Evolutionary conservation across 83 land plant genomes (phyloP).

Genomic region (Larix sibirica): DNA sequence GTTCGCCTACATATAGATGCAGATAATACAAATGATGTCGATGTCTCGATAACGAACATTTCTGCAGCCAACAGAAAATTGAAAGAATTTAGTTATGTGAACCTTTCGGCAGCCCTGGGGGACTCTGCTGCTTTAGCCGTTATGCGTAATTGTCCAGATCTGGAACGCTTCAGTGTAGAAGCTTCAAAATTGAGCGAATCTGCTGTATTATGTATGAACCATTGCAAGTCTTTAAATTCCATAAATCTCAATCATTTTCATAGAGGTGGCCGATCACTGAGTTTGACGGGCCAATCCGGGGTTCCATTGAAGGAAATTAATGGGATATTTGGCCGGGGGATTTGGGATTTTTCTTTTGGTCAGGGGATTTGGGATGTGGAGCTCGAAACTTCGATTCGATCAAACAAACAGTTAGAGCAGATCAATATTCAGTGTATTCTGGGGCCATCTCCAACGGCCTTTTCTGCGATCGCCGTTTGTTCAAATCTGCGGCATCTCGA

Average conservation of each 20-base stretch:
- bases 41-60: constrained; percentile 20
- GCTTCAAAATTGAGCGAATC: constrained; percentile 30
- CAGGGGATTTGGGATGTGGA: constrained; percentile 42
- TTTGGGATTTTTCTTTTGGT: constrained; percentile 28
- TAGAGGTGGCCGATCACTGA: constrained; percentile 3
- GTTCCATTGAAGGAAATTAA: constrained; percentile 22
- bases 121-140: constrained; percentile 24
- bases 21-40: constrained; percentile 19
- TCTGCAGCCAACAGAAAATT: constrained; percentile 26
- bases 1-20: constrained; percentile 21
- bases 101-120: constrained; percentile 11
- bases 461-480: constrained; percentile 30
- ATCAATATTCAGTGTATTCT: constrained; percentile 26
- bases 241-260: constrained; percentile 25
- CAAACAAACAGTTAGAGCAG: constrained; percentile 23
- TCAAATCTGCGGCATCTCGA: constrained; percentile 26
- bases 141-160: constrained; percentile 24
- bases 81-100: constrained; percentile 22
- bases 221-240: constrained; percentile 28
- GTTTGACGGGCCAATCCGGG: constrained; percentile 29
- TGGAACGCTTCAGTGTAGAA: constrained; percentile 28
- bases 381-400: constrained; percentile 30
- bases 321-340: constrained; percentile 17
- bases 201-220: constrained; percentile 25
- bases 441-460: constrained; percentile 31